Evolutionary conservation across 2,329 filamentous ascomycete genomes (phyloP).

Genomic region (Emergomyces africanus): DNA sequence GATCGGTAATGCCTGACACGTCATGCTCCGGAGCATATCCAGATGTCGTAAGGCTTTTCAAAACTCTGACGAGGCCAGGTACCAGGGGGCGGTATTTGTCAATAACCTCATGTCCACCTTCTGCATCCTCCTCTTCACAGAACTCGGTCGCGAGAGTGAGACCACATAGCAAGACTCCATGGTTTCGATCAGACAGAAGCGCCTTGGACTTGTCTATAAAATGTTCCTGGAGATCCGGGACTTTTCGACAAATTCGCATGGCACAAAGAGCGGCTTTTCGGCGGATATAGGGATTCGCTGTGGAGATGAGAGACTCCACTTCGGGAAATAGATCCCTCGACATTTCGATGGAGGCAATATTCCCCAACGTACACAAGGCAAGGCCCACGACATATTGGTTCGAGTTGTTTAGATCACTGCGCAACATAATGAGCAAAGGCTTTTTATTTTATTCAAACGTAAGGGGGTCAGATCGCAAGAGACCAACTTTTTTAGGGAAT

Average conservation of each 20-base stretch:
- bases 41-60: conserved; percentile 87
- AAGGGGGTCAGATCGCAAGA: neutral
- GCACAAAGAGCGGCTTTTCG: conserved; percentile 96
- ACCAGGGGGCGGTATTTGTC: conserved; percentile 83
- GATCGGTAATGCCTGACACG: conserved; percentile 94
- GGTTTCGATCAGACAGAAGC: conserved; percentile 82
- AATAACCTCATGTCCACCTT: conserved; percentile 79
- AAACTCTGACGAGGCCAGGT: conserved; percentile 71
- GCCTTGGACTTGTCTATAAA: conserved; percentile 89
- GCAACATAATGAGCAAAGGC: neutral
- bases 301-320: conserved; percentile 82
- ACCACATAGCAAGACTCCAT: conserved; percentile 86
- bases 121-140: conserved; percentile 88
- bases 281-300: conserved; percentile 94
- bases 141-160: conserved; percentile 82
- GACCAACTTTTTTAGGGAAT: conserved; percentile 90
- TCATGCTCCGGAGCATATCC: conserved; percentile 97
- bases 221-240: conserved; percentile 92
- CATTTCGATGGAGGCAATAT: conserved; percentile 98
- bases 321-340: conserved; percentile 93
- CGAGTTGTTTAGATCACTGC: conserved; percentile 84
- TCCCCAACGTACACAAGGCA: conserved; percentile 88
- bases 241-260: conserved; percentile 97
- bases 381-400: conserved; percentile 98
- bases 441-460: neutral